phyloP scores from a whole-genome alignment of 108 stramenopile genomes.

The Seminavis robusta region DNA sequence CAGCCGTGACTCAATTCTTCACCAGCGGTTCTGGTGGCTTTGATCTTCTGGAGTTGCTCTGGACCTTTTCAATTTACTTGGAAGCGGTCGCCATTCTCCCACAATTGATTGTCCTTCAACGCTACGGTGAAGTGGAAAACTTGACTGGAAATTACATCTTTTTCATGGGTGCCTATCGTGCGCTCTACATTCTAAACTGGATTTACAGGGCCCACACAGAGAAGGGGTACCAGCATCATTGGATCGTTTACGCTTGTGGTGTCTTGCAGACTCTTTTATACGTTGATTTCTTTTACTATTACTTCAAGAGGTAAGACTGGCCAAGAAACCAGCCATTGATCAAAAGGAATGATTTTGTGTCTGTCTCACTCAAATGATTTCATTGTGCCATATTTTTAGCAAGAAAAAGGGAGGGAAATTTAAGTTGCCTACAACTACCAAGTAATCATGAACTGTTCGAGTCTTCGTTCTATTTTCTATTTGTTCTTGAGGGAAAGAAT shows the following conservation, averaged over 20 bases:
- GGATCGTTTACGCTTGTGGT: conserved; percentile 88
- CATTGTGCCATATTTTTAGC: too few relatives aligned
- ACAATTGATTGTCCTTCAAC: conserved; percentile 94
- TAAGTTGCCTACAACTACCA: conserved; percentile 59
- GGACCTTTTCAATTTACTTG: conserved; percentile 94
- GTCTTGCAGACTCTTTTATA: conserved; percentile 97
- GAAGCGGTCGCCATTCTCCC: conserved; percentile 95
- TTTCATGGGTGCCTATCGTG: conserved; percentile 93
- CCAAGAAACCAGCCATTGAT: too few relatives aligned
- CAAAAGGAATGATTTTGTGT: too few relatives aligned
- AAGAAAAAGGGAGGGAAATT: conserved; percentile 72
- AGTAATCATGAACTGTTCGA: too few relatives aligned
- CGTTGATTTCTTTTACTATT: conserved; percentile 98
- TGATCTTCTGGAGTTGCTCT: conserved; percentile 69
- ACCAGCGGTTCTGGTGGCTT: too few relatives aligned
- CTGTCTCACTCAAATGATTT: too few relatives aligned
- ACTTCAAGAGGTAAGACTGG: conserved; percentile 60
- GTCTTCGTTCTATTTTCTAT: too few relatives aligned
- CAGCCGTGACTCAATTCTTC: conserved; percentile 76
- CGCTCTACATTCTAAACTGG: conserved; percentile 98
- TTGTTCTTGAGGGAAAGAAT: too few relatives aligned
- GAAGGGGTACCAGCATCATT: conserved; percentile 85
- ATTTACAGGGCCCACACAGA: conserved; percentile 87
- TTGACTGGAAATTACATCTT: conserved; percentile 96
- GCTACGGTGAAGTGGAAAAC: conserved; percentile 97